Conservation (phyloP, 305 asterid genomes). For the Ajuga reptans region DNA sequence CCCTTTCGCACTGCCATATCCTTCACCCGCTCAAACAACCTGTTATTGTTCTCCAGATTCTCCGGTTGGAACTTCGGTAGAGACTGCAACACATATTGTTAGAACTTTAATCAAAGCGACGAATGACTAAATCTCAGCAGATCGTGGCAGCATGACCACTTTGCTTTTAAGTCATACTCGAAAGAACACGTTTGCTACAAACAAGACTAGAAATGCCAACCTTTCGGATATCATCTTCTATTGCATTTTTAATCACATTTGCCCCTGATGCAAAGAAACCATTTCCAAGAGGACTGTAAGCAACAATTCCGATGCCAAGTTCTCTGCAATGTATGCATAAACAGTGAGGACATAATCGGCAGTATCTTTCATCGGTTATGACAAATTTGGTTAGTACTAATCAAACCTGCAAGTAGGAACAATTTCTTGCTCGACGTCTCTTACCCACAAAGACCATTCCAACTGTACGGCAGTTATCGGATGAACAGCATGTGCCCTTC, state of each 20-base stretch:
- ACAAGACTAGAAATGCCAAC: slow-evolving; percentile 7
- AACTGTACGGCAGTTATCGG: slow-evolving; percentile 23
- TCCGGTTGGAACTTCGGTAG: background rate
- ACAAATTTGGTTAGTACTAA: background rate
- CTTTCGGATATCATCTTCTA: slow-evolving; percentile 6
- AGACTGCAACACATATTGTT: background rate
- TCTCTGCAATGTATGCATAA: slow-evolving; percentile 12
- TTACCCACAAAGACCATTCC: slow-evolving; percentile 27
- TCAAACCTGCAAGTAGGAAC: slow-evolving; percentile 26
- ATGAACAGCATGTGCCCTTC: slow-evolving; percentile 26
- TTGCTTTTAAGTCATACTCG: too few relatives aligned
- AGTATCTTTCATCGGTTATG: background rate
- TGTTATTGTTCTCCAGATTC: background rate
- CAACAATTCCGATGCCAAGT: slow-evolving; percentile 31
- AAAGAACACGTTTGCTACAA: too few relatives aligned
- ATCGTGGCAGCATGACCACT: too few relatives aligned
- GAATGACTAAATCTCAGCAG: too few relatives aligned
- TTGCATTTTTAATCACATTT: background rate
- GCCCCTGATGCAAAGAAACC: slow-evolving; percentile 26
- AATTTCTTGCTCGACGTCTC: slow-evolving; percentile 20
- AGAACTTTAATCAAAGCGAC: background rate
- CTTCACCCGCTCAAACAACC: background rate
- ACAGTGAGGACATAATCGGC: too few relatives aligned
- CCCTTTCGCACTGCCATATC: background rate
- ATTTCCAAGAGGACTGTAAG: slow-evolving; percentile 31